A percentile compares a stretch with the other conserved stretches of the same genome.
Conservation (phyloP, 345 rosid species). For the Gossypium bickii region DNA sequence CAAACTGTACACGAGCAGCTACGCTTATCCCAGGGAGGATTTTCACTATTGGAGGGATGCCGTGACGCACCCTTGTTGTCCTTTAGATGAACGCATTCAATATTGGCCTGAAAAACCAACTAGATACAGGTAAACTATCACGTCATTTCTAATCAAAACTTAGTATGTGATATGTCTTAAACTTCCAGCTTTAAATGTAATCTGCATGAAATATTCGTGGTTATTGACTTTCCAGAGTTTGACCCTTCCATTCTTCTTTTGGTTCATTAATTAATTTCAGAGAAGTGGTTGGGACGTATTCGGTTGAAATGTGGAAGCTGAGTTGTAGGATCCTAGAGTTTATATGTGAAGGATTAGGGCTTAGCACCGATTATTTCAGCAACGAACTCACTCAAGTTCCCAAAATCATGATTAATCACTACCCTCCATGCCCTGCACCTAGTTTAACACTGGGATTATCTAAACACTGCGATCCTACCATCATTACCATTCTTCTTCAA, state of each 20-base stretch:
- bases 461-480: conserved; percentile 27
- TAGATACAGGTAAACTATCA: conserved; percentile 13
- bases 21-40: conserved; percentile 15
- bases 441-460: conserved; percentile 34
- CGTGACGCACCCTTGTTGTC: conserved; percentile 19
- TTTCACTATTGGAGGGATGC: conserved; percentile 33
- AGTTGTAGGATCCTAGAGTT: conserved; percentile 26
- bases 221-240: background rate
- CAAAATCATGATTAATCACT: conserved; percentile 23
- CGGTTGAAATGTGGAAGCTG: conserved; percentile 32
- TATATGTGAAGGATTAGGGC: conserved; percentile 35
- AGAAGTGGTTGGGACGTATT: conserved; percentile 22
- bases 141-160: background rate
- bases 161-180: too few species aligned
- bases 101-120: conserved; percentile 25
- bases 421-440: conserved; percentile 40
- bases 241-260: background rate
- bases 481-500: conserved; percentile 31
- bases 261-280: conserved; percentile 7
- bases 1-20: conserved; percentile 30
- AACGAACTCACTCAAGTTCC: conserved; percentile 8
- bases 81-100: conserved; percentile 14
- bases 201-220: background rate
- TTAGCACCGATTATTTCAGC: conserved; percentile 18
- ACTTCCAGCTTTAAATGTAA: background rate